Percentiles rank a stretch among this genome's conserved stretches.
phyloP scores from a whole-genome alignment of 345 rosid species.

The Brassica rapa region DNA sequence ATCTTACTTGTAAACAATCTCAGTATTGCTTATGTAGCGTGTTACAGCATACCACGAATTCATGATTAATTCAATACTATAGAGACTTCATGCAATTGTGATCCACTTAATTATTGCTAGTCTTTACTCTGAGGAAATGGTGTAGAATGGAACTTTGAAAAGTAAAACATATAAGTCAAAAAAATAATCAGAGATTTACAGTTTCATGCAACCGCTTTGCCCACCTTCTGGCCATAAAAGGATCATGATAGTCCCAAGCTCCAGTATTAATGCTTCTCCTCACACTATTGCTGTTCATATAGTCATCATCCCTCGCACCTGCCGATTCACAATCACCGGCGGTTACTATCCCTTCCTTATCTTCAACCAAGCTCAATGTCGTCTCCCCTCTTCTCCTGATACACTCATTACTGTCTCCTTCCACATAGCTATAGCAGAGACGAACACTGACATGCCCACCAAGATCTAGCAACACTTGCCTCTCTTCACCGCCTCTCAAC shows the following conservation, averaged over 20 bases:
- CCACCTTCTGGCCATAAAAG: conserved; percentile 86
- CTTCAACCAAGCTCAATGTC: conserved; percentile 39
- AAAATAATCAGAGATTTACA: conserved; percentile 36
- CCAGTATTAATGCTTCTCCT: conserved; percentile 62
- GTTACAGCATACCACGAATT: not conserved
- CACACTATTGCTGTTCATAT: conserved; percentile 42
- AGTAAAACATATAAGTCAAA: too few species aligned
- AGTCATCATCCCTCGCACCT: conserved; percentile 34
- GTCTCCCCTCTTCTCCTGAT: conserved; percentile 61
- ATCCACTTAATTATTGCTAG: too few species aligned
- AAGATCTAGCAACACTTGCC: conserved; percentile 57
- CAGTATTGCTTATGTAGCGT: not conserved
- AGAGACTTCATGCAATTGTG: not conserved
- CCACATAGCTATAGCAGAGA: conserved; percentile 68
- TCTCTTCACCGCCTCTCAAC: conserved; percentile 68
- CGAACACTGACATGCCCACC: conserved; percentile 48
- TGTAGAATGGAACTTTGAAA: too few species aligned
- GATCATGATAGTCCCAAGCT: conserved; percentile 64
- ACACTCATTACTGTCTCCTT: conserved; percentile 58
- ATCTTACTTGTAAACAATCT: not conserved
- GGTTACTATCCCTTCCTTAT: conserved; percentile 37
- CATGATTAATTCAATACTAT: not conserved
- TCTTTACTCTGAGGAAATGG: not conserved
- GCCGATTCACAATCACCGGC: conserved; percentile 43
- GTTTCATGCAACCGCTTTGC: conserved; percentile 78